Conservation (phyloP, 371 early-diverging fungal genomes). For the Entomophthora muscae region DNA sequence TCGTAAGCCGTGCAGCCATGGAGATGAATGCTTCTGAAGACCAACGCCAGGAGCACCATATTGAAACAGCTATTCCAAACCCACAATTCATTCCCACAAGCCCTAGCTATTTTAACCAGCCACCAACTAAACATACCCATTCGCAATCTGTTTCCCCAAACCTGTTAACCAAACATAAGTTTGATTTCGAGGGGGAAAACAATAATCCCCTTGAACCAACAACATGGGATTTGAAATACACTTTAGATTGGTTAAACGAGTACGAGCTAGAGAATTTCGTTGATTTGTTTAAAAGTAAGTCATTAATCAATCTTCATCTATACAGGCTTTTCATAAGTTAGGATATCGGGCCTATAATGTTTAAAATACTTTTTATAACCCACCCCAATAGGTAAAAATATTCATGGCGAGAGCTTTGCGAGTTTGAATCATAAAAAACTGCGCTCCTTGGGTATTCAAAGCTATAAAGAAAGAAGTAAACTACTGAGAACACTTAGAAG, state of each 20-base stretch:
- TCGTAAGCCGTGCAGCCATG: too few species aligned
- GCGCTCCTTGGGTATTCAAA: neutral
- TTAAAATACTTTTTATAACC: neutral
- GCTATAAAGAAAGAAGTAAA: slow-evolving; percentile 6
- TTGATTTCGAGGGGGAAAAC: neutral
- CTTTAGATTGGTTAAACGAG: neutral
- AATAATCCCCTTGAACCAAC: neutral
- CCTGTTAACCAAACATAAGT: neutral
- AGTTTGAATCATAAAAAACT: slow-evolving; percentile 6
- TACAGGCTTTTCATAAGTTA: neutral
- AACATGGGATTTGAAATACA: neutral
- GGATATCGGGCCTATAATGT: neutral
- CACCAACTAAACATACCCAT: neutral
- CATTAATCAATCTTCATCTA: neutral
- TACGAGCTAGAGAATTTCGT: slow-evolving; percentile 3
- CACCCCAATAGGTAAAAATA: too few species aligned
- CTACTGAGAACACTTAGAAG: slow-evolving; percentile 3
- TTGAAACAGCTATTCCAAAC: too few species aligned
- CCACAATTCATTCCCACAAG: neutral
- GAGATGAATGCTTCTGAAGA: too few species aligned
- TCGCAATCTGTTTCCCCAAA: neutral
- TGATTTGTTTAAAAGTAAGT: too few species aligned
- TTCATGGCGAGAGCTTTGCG: neutral
- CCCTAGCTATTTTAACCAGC: neutral
- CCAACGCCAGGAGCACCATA: too few species aligned